Evolutionary conservation across 2,329 filamentous ascomycete genomes (phyloP), one percentile per base, ranked within the genome.

Genomic region (Aspergillus ochraceoroseus): DNA sequence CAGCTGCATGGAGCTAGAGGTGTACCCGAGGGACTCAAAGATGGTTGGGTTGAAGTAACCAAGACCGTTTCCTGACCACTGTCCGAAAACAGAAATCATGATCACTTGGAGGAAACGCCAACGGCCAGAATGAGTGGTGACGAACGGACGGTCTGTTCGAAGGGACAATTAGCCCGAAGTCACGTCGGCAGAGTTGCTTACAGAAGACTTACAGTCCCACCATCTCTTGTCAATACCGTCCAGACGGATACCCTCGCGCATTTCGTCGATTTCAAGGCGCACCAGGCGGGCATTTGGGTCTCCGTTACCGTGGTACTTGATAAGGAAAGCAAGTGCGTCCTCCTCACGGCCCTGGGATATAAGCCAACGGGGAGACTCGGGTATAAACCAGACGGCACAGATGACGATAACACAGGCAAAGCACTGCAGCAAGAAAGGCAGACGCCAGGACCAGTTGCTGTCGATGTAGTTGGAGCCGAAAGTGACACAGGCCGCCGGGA

Each of bases 391-490:
- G 19, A 82, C 73, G 7, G 70, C 56, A 1, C 51, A 48, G 39
- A 83, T 65, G 1, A 83, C 68, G 1, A 75, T 40, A 1, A 82
- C 43, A 0, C 82, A 72, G 0, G 79, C 78, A 0, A 80, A 61
- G 32, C 82, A 82, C 53, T 85, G 80, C 56, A 81, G 80, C 0
- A 79, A 78, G 33, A 83, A 74, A 0, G 79, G 80, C 44, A 84
- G 81, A 2, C 79, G 67, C 78, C 80, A 83, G 4, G 70, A 63
- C 53, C 64, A 73, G 58, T 73, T 54, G 55, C 47, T 71, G 25
- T 61, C 37, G 41, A 75, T 72, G 47, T 68, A 51, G 32, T 62
- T 69, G 53, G 60, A 66, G 18, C 71, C 72, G 43, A 66, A 75
- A n/a, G 70, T 71, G 25, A 75, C 59, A 22, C 67, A 63, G 8